Conservation (phyloP, 2,329 filamentous ascomycete genomes). For the Penicillium sp. region DNA sequence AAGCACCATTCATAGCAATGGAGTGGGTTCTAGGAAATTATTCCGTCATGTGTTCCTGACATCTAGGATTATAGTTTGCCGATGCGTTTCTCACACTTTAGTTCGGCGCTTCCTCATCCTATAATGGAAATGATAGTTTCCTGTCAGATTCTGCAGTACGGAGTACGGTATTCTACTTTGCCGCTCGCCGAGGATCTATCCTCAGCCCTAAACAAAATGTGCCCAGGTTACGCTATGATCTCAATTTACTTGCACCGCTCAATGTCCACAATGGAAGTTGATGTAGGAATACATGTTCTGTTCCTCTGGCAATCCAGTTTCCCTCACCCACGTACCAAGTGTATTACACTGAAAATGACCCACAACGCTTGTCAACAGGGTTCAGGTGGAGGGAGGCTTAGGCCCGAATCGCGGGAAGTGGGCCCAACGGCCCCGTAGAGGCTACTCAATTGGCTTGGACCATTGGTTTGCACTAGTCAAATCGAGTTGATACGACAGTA, state of each 20-base stretch:
- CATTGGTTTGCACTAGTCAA: not conserved
- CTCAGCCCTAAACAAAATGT: not conserved
- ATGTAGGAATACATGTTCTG: no score
- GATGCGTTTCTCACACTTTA: not conserved
- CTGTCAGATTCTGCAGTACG: not conserved
- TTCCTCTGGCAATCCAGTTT: no score
- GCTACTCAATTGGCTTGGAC: not conserved
- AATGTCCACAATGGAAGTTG: not conserved
- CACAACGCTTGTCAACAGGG: not conserved
- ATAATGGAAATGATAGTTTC: not conserved
- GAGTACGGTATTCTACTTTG: not conserved
- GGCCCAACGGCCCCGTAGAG: conserved; percentile 1
- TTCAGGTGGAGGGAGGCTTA: not conserved
- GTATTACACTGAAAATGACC: not conserved
- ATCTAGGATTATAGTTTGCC: not conserved
- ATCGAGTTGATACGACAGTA: not conserved
- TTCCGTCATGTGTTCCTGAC: not conserved
- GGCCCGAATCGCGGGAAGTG: conserved; percentile 6
- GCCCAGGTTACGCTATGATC: not conserved
- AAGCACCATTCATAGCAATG: not conserved
- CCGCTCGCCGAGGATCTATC: not conserved
- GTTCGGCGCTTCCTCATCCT: not conserved
- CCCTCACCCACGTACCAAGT: not conserved
- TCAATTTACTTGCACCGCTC: not conserved
- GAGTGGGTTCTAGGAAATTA: not conserved